Evolutionary conservation across 257 asterid species (phyloP), one percentile per base, ranked within the genome.

Genomic region (Plantago major): DNA sequence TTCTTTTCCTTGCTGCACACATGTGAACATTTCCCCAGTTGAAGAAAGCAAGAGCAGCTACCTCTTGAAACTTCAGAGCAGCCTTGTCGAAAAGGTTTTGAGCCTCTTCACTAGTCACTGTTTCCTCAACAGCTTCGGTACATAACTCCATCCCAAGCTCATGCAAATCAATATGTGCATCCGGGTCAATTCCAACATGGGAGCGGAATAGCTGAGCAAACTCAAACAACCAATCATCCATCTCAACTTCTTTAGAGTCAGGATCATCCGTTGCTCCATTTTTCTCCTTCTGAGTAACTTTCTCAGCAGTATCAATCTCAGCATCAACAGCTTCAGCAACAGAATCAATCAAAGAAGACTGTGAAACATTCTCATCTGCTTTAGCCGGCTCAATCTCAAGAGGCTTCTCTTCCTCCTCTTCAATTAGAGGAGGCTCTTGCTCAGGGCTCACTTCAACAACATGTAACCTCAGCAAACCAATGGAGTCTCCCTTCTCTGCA

Each of bases 101-200:
- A 59, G 99, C 97, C 12, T 79, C 97, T 72, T 87, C 97, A 40
- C 96, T 73, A 0, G 94, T 89, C 58, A 93, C 95, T 0, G 95
- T 76, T 68, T 93, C 97, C 76, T 87, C 97, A 11, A 93, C 89
- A 19, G 99, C 99, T 74, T 89, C 97, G 5, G 96, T 83, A 55
- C 97, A 89, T 37, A 89, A 67, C 79, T 93, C 99, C 99, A 93
- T 87, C n/a, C 99, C 99, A n/a, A 87, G 80, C 71, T 89, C 99
- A 65, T 89, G 97, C 59, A 93, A 82, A 72, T 93, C 99, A 12
- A 89, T 76, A 65, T 93, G 99, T 46, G 97, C 89, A 73, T 93
- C 99, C 0, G 97, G 83, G 74, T 87, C 99, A 15, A 93, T 89
- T 54, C 99, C 97, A 0, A 93, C 94, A 65, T 87, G 97, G 50